phyloP scores from a whole-genome alignment of 768 basidiomycete genomes.

The Russula sp. region DNA sequence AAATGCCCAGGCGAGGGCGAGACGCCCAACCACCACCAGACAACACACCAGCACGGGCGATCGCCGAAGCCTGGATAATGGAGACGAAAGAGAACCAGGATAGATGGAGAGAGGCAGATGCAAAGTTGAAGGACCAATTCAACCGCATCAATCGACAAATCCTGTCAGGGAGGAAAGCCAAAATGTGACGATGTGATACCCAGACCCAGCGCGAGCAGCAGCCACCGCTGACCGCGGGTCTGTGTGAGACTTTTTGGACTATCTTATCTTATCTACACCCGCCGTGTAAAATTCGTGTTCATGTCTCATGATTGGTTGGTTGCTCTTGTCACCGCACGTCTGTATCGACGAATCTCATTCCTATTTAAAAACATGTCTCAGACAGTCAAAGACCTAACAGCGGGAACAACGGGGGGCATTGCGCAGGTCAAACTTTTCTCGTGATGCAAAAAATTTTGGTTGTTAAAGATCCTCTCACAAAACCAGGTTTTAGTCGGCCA shows the following conservation, averaged over 20 bases:
- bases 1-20: constrained; percentile 14
- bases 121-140: constrained; percentile 42
- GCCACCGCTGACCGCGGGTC: constrained; percentile 9
- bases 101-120: constrained; percentile 51
- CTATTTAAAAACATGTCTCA: constrained; percentile 34
- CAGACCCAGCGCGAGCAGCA: background rate
- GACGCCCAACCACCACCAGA: constrained; percentile 12
- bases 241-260: constrained; percentile 11
- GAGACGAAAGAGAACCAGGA: constrained; percentile 54
- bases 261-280: constrained; percentile 28
- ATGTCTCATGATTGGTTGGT: constrained; percentile 19
- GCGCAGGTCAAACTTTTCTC: constrained; percentile 51
- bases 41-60: constrained; percentile 49
- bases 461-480: constrained; percentile 9
- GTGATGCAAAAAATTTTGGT: constrained; percentile 1
- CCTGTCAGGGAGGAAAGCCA: constrained; percentile 15
- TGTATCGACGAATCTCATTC: background rate
- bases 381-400: constrained; percentile 79
- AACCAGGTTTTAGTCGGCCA: constrained; percentile 79
- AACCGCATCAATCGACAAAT: constrained; percentile 44
- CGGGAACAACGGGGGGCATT: constrained; percentile 88
- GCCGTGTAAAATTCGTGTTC: constrained; percentile 17
- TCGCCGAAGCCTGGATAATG: constrained; percentile 61
- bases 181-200: constrained; percentile 20
- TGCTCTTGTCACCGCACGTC: constrained; percentile 5